phyloP scores from a whole-genome alignment of 176 grass and related monocot species.

The Saccharum officinarum region DNA sequence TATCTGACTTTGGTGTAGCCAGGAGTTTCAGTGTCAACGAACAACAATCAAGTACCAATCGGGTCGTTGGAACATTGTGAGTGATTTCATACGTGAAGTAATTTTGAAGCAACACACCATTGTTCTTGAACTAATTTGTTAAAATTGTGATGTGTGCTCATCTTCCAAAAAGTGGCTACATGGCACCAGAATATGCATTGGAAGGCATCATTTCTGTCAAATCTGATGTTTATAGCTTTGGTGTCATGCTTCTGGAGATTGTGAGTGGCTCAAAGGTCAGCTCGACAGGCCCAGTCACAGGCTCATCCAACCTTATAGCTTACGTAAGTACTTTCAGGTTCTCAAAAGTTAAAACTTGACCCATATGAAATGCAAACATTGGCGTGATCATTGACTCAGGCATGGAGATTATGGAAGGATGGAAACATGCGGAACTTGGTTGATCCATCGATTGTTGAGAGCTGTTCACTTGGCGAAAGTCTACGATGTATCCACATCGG shows the following conservation, averaged over 20 bases:
- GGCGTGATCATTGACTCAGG: background rate
- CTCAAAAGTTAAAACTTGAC: background rate
- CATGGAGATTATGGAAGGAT: conserved; percentile 52
- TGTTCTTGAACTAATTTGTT: background rate
- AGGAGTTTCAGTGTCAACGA: conserved; percentile 39
- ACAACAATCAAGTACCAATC: conserved; percentile 36
- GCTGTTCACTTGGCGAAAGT: conserved; percentile 13
- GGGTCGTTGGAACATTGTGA: conserved; percentile 60
- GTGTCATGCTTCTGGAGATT: conserved; percentile 45
- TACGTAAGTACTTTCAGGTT: conserved; percentile 26
- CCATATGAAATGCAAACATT: background rate
- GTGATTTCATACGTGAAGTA: conserved; percentile 9
- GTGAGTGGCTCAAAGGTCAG: conserved; percentile 47
- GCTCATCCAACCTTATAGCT: conserved; percentile 31
- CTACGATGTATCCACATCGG: conserved; percentile 32
- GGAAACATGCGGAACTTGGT: conserved; percentile 8
- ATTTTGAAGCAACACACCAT: background rate
- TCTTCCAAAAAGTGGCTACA: conserved; percentile 47
- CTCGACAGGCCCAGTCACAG: background rate
- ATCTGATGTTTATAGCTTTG: conserved; percentile 52
- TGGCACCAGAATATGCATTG: conserved; percentile 58
- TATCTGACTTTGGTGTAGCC: conserved; percentile 52
- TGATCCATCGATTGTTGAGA: conserved; percentile 17
- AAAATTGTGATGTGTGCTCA: background rate
- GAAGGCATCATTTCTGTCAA: conserved; percentile 48